Percentiles rank a stretch among this genome's conserved stretches.
Evolutionary conservation across 352 stramenopile genomes (phyloP).

Genomic region (Phytophthora pistaciae): DNA sequence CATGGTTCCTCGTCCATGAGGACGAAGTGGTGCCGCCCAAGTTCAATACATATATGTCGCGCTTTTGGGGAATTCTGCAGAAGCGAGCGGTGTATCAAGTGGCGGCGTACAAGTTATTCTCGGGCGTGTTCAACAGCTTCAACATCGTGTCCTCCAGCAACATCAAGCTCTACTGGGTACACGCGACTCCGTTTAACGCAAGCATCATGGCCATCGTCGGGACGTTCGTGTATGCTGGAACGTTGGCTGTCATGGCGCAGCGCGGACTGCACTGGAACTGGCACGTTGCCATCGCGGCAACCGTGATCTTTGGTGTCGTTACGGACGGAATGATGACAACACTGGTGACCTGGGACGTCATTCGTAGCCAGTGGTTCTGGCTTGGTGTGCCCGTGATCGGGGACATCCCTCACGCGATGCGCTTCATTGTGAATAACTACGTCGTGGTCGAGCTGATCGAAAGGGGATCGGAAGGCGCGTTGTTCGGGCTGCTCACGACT

Average conservation of each 20-base stretch:
- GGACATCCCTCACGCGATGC: conserved; percentile 49
- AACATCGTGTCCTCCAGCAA: conserved; percentile 57
- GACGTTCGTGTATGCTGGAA: conserved; percentile 49
- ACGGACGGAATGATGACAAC: conserved; percentile 61
- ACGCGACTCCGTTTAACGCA: conserved; percentile 60
- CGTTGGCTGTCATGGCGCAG: conserved; percentile 49
- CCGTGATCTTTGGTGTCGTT: conserved; percentile 40
- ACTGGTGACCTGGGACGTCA: conserved; percentile 52
- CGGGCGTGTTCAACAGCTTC: conserved; percentile 64
- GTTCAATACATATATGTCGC: conserved; percentile 41
- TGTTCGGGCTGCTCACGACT: conserved; percentile 60
- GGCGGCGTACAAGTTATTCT: conserved; percentile 68
- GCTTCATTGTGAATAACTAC: conserved; percentile 65
- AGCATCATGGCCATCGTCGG: conserved; percentile 59
- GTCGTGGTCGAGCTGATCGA: conserved; percentile 63
- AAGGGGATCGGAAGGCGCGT: conserved; percentile 52
- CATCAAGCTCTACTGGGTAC: conserved; percentile 62
- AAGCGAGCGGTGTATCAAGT: conserved; percentile 66
- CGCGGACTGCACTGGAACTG: conserved; percentile 62
- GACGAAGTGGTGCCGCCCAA: conserved; percentile 26
- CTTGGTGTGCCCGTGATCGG: conserved; percentile 51
- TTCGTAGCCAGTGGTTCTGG: conserved; percentile 71
- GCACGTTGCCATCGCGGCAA: conserved; percentile 49
- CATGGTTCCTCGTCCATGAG: conserved; percentile 36
- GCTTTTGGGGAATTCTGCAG: conserved; percentile 62